Conservation (phyloP, 2,329 filamentous ascomycete species). For the Hypoxylon sp. region DNA sequence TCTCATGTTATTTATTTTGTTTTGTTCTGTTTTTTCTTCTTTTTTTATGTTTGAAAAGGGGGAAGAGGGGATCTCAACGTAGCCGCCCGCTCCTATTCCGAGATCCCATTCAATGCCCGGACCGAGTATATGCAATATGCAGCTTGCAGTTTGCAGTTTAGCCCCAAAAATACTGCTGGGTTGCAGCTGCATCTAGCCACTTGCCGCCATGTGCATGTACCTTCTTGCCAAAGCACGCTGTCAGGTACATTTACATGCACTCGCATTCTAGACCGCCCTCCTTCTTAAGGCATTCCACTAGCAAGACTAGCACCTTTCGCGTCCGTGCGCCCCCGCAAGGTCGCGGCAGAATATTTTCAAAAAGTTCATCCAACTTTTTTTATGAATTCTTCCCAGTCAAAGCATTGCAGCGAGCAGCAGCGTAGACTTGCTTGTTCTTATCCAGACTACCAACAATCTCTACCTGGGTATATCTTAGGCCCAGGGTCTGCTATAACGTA, state of each 20-base stretch:
- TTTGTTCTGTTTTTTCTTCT: too few species aligned
- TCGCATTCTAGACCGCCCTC: slow-evolving; percentile 21
- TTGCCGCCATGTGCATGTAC: background rate
- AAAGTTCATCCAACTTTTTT: background rate
- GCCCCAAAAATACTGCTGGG: too few species aligned
- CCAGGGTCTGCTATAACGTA: background rate
- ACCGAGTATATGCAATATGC: too few species aligned
- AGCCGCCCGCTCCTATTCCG: too few species aligned
- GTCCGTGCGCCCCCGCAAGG: background rate
- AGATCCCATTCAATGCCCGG: too few species aligned
- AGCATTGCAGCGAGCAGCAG: background rate
- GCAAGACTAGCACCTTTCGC: too few species aligned
- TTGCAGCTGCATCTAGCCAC: background rate
- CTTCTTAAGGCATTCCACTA: background rate
- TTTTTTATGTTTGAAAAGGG: background rate
- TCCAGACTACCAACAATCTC: background rate
- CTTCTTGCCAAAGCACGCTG: too few species aligned
- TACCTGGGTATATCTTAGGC: background rate
- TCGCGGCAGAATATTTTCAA: slow-evolving; percentile 29
- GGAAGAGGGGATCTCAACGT: too few species aligned
- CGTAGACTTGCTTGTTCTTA: background rate
- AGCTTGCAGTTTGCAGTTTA: too few species aligned
- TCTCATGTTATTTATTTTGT: too few species aligned
- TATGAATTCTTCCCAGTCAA: slow-evolving; percentile 8
- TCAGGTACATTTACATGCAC: too few species aligned